Conservation (phyloP, 2,329 filamentous ascomycete genomes). For the Venturia carpophila region DNA sequence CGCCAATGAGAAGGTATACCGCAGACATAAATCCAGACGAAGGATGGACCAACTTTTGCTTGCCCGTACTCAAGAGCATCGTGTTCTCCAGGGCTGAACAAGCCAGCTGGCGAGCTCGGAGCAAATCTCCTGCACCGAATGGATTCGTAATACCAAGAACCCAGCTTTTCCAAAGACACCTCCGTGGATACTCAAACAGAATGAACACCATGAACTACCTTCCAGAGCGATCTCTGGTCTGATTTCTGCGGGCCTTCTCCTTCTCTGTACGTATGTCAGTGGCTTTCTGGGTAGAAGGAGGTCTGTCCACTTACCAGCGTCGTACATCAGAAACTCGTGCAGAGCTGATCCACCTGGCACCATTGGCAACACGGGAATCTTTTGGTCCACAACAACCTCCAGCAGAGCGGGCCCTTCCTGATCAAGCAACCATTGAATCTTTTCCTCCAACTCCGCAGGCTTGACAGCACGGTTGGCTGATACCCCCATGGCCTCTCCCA, state of each 20-base stretch:
- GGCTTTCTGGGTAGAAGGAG: background rate
- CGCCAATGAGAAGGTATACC: constrained; percentile 6
- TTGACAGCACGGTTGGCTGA: constrained; percentile 64
- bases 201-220: constrained; percentile 22
- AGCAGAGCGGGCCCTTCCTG: constrained; percentile 81
- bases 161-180: background rate
- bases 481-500: constrained; percentile 85
- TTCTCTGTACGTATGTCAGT: constrained; percentile 24
- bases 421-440: constrained; percentile 80
- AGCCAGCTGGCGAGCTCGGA: background rate
- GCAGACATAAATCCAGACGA: background rate
- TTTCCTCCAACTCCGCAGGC: constrained; percentile 68
- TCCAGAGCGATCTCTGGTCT: constrained; percentile 32
- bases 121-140: background rate
- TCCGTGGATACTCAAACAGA: background rate
- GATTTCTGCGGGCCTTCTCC: constrained; percentile 33
- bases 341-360: constrained; percentile 80
- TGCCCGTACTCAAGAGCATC: background rate
- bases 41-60: background rate
- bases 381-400: constrained; percentile 81
- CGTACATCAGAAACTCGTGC: constrained; percentile 89
- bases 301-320: constrained; percentile 52
- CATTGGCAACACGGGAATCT: constrained; percentile 96
- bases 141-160: background rate
- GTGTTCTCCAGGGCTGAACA: background rate